Conservation (phyloP, 805 yeast genomes). For the Millerozyma miso region DNA sequence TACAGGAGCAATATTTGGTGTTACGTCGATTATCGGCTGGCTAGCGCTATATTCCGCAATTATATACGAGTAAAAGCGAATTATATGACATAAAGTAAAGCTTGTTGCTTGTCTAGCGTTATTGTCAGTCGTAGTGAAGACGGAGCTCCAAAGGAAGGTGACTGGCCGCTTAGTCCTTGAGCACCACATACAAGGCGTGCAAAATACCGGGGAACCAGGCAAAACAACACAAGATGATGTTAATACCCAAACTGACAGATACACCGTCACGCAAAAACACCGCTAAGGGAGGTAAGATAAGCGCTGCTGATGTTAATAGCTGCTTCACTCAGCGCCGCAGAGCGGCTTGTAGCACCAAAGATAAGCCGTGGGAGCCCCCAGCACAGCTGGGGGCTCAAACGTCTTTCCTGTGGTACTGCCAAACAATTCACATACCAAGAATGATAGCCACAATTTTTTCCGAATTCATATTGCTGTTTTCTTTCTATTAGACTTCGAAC, state of each 20-base stretch:
- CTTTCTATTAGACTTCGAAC: background rate
- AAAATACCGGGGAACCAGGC: constrained; percentile 78
- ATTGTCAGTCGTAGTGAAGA: no score
- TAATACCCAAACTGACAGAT: constrained; percentile 60
- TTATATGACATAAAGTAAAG: no score
- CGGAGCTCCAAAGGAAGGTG: no score
- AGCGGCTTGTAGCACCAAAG: background rate
- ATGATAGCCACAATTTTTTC: constrained; percentile 40
- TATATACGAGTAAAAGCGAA: no score
- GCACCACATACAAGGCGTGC: constrained; percentile 66
- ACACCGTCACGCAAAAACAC: constrained; percentile 68
- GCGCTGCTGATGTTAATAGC: constrained; percentile 35
- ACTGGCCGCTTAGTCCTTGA: constrained; percentile 22
- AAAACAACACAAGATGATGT: constrained; percentile 57
- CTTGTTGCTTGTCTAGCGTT: no score
- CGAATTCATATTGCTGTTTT: constrained; percentile 24
- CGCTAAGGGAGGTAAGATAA: constrained; percentile 72
- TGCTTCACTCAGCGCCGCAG: background rate
- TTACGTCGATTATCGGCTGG: no score
- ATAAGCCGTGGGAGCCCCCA: background rate
- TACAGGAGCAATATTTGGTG: no score
- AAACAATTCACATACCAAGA: constrained; percentile 21
- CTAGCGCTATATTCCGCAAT: no score
- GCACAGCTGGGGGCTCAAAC: background rate
- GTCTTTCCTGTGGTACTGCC: background rate